Conservation (phyloP, 768 basidiomycete species). For the Naganishia friedmannii region DNA sequence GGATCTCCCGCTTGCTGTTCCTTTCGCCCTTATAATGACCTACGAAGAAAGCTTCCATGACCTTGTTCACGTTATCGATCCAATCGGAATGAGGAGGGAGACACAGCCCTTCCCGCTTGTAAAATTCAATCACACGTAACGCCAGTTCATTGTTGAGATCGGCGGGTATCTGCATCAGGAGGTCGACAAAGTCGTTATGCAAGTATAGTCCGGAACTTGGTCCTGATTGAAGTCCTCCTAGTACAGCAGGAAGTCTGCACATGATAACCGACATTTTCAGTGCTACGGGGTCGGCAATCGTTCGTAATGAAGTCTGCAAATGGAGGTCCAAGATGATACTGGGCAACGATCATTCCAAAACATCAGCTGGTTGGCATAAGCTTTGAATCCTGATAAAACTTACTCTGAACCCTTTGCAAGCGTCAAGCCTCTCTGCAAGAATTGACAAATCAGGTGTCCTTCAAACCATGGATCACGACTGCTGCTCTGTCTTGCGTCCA, state of each 20-base stretch:
- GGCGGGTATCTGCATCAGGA: conserved; percentile 50
- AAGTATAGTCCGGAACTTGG: conserved; percentile 35
- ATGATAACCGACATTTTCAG: conserved; percentile 32
- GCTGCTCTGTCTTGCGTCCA: conserved; percentile 29
- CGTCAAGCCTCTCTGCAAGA: conserved; percentile 37
- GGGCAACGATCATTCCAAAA: neutral
- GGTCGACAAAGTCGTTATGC: conserved; percentile 45
- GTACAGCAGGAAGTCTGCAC: conserved; percentile 39
- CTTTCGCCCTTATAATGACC: conserved; percentile 4
- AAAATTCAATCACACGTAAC: conserved; percentile 45
- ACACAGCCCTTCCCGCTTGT: conserved; percentile 46
- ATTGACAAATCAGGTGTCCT: conserved; percentile 39
- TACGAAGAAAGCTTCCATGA: conserved; percentile 45
- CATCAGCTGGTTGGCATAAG: neutral
- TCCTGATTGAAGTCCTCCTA: conserved; percentile 41
- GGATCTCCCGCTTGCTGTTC: conserved; percentile 19
- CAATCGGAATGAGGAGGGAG: conserved; percentile 48
- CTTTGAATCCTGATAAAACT: conserved; percentile 24
- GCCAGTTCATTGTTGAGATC: conserved; percentile 48
- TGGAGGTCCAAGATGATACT: conserved; percentile 5
- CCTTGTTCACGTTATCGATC: conserved; percentile 49
- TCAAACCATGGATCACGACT: conserved; percentile 43
- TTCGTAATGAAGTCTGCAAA: conserved; percentile 10
- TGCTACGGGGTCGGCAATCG: conserved; percentile 18
- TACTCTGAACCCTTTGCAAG: conserved; percentile 34